Conservation (phyloP, 352 stramenopile genomes). For the Aphanomyces euteiches region DNA sequence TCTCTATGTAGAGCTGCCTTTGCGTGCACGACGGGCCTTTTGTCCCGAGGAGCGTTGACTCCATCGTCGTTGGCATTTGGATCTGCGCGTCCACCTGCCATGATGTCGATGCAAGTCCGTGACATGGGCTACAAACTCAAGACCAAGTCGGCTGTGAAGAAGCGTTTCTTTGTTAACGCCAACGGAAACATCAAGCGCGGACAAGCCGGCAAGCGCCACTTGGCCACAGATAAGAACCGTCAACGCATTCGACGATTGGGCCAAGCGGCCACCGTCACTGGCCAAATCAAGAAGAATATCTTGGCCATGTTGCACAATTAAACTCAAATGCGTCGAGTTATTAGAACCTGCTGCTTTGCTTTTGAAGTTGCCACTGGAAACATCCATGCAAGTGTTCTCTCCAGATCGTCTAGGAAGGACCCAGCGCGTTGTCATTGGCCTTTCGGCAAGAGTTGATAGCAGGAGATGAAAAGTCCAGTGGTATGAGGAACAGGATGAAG, state of each 20-base stretch:
- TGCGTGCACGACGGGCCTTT: conserved; percentile 19
- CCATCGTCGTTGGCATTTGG: not conserved
- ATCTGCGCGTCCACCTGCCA: conserved; percentile 13
- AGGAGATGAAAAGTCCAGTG: too few species aligned
- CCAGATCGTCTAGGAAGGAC: too few species aligned
- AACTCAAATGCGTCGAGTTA: not conserved
- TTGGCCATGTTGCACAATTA: conserved; percentile 51
- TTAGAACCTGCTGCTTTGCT: not conserved
- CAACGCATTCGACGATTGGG: conserved; percentile 71
- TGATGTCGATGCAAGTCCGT: conserved; percentile 36
- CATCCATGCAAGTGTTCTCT: too few species aligned
- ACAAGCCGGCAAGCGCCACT: conserved; percentile 79
- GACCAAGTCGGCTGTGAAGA: conserved; percentile 77
- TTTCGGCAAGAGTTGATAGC: too few species aligned
- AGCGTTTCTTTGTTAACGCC: conserved; percentile 77
- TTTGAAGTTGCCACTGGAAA: too few species aligned
- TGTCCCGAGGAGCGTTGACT: not conserved
- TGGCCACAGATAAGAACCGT: conserved; percentile 80
- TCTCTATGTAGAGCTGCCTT: conserved; percentile 19
- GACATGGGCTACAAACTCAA: conserved; percentile 81
- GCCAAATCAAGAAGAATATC: conserved; percentile 82
- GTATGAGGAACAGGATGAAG: too few species aligned
- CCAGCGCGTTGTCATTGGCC: too few species aligned
- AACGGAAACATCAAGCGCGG: conserved; percentile 76
- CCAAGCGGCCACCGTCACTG: conserved; percentile 59